Percentiles rank a stretch among this genome's conserved stretches.
phyloP scores from a whole-genome alignment of 2,329 filamentous ascomycete genomes.

The Fusarium metavorans region DNA sequence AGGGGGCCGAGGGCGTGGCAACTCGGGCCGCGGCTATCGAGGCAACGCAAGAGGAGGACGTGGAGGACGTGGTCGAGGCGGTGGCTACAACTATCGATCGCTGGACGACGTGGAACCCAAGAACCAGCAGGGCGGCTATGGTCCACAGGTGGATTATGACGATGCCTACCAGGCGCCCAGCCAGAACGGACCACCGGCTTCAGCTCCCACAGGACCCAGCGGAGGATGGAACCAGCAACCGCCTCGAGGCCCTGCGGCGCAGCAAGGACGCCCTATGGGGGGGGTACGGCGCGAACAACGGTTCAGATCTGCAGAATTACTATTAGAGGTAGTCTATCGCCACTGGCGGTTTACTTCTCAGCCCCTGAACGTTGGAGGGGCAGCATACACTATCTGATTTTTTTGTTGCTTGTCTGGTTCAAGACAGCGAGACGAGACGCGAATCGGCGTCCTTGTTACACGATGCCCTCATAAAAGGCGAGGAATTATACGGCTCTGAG shows the following conservation, averaged over 20 bases:
- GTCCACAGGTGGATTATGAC: slow-evolving; percentile 61
- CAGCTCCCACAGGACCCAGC: slow-evolving; percentile 40
- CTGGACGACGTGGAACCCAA: slow-evolving; percentile 73
- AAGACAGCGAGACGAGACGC: neutral
- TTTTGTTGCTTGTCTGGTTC: neutral
- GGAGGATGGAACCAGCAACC: slow-evolving; percentile 37
- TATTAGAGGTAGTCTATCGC: slow-evolving; percentile 39
- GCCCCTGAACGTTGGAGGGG: slow-evolving; percentile 10
- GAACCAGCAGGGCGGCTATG: slow-evolving; percentile 58
- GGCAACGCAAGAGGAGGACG: slow-evolving; percentile 55
- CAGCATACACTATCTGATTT: slow-evolving; percentile 8
- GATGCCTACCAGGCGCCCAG: slow-evolving; percentile 51
- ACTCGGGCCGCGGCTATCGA: slow-evolving; percentile 53
- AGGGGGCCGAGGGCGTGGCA: slow-evolving; percentile 54
- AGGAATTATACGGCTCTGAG: slow-evolving; percentile 8
- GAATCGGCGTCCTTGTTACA: slow-evolving; percentile 1
- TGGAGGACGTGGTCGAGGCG: slow-evolving; percentile 60
- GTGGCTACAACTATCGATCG: slow-evolving; percentile 71
- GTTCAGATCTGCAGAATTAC: slow-evolving; percentile 44
- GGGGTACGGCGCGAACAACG: slow-evolving; percentile 33
- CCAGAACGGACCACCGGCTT: slow-evolving; percentile 34
- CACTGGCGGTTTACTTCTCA: neutral
- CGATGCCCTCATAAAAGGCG: neutral
- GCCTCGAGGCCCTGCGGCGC: slow-evolving; percentile 33
- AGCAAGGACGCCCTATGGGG: slow-evolving; percentile 43